These are phyloP conservation scores for Escallonia herrerae DNA, from an alignment of 129 eudicot species.

Conservation along the genomic window DNA sequence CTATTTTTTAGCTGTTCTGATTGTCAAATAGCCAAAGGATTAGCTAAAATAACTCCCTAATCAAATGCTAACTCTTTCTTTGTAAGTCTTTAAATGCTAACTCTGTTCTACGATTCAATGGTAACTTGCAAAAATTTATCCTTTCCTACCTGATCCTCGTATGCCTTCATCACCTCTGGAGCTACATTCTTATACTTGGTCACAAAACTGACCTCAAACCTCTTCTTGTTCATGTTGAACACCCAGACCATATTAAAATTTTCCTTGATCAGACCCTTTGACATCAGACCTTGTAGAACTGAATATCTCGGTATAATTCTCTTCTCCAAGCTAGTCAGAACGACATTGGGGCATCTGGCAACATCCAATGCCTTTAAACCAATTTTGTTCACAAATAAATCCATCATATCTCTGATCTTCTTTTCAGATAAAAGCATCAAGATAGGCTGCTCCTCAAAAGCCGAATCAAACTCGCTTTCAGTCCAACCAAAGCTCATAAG, in stretches of 20 bases:
- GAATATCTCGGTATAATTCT: slow-evolving; percentile 1
- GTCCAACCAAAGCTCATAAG: slow-evolving; percentile 1
- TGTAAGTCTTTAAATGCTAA: too few relatives aligned
- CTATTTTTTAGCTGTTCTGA: too few relatives aligned
- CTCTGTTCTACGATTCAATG: too few relatives aligned
- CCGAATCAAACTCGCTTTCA: slow-evolving; percentile 2
- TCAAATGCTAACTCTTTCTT: too few relatives aligned
- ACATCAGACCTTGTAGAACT: neutral
- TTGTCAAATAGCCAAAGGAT: too few relatives aligned
- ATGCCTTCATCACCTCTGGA: neutral
- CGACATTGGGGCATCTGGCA: neutral
- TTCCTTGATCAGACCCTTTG: neutral
- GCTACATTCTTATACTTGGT: neutral
- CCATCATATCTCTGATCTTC: neutral
- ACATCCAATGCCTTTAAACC: neutral
- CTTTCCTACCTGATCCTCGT: neutral
- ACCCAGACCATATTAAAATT: neutral
- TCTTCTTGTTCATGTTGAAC: neutral
- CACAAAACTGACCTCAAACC: neutral
- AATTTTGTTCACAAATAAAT: neutral
- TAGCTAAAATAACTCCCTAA: too few relatives aligned
- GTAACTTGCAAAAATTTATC: too few relatives aligned
- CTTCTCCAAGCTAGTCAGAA: neutral
- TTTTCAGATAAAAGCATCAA: neutral
- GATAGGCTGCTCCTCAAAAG: neutral